These are phyloP conservation scores for Naganishia cerealis DNA, from an alignment of 1,284 basidiomycete species.

Conservation along the genomic window DNA sequence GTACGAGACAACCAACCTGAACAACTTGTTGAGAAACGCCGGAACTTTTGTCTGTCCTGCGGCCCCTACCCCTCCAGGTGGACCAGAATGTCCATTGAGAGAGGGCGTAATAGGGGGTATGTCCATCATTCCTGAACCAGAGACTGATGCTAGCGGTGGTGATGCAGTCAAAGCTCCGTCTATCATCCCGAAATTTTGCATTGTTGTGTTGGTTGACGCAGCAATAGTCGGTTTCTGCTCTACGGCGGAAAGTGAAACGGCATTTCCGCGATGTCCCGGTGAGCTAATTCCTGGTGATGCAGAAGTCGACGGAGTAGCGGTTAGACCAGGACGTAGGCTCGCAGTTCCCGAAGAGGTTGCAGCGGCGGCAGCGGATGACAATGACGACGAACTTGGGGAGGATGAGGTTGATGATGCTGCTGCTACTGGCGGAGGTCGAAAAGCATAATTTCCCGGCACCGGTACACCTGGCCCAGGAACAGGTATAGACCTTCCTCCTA, in stretches of 20 bases:
- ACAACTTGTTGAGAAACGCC: constrained; percentile 88
- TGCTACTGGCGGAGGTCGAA: neutral
- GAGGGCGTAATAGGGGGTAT: neutral
- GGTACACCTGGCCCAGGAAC: constrained; percentile 16
- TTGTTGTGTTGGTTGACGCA: neutral
- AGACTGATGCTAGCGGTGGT: neutral
- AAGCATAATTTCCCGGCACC: neutral
- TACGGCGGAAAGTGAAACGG: too few species aligned
- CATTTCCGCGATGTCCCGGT: neutral
- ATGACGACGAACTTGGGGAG: constrained; percentile 11
- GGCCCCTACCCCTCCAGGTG: neutral
- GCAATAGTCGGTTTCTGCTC: constrained; percentile 6
- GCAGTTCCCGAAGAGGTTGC: neutral
- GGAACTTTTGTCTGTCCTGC: constrained; percentile 57
- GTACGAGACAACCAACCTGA: constrained; percentile 63
- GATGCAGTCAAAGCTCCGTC: neutral
- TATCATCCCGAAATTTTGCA: neutral
- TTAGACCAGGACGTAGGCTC: neutral
- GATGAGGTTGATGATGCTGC: constrained; percentile 1
- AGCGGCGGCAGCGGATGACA: constrained; percentile 9
- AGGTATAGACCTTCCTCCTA: neutral
- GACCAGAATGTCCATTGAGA: neutral
- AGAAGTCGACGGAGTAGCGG: neutral
- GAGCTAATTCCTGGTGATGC: neutral
- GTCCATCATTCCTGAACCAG: neutral